Evolutionary conservation across 495 filamentous ascomycete genomes (phyloP), one percentile per base, ranked within the genome.

Genomic region (Xylaria grammica): DNA sequence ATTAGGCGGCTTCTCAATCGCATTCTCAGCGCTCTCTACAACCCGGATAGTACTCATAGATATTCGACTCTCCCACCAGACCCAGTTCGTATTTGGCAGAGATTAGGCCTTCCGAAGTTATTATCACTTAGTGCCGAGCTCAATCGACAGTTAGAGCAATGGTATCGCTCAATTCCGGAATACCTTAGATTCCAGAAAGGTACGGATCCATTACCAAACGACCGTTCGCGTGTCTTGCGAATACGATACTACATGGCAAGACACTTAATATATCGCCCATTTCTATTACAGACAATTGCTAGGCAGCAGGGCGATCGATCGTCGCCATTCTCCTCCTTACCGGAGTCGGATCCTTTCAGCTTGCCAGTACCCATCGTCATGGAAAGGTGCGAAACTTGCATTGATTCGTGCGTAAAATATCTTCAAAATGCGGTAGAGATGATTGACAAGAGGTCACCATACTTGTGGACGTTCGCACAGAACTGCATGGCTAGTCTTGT

Each of bases 81-180:
- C 15, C 67, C 67, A 1, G 69, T 68, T 30, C 69, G 73, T 46
- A 66, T 75, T 54, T 73, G 71, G 71, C 68, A 73, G 50, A 67
- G 63, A 44, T 38, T 71, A 15, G 65, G 67, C 36, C 63, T 75
- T 32, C 72, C 74, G 30, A 73, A 68, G 27, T 52, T 77, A 20
- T 60, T 73, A 49, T 67, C 68, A 46, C 69, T 76, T 27, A 74
- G 68, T 54, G 51, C 74, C 4, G 72, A 76, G 52, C 72, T 75
- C 29, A 74, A 77, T 55, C 67, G 72, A 60, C 75, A 77, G 44
- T 59, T 77, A 15, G 75, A 77, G 34, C 69, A 74, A 53, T 77
- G 75, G 75, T 76, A 77, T 55, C 67, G 68, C 46, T 77, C 75
- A 32, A 77, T 74, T 40, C 75, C 75, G 13, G 74, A 74, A 60